phyloP scores from a whole-genome alignment of 495 filamentous ascomycete species.

The Xylaria palmicola region DNA sequence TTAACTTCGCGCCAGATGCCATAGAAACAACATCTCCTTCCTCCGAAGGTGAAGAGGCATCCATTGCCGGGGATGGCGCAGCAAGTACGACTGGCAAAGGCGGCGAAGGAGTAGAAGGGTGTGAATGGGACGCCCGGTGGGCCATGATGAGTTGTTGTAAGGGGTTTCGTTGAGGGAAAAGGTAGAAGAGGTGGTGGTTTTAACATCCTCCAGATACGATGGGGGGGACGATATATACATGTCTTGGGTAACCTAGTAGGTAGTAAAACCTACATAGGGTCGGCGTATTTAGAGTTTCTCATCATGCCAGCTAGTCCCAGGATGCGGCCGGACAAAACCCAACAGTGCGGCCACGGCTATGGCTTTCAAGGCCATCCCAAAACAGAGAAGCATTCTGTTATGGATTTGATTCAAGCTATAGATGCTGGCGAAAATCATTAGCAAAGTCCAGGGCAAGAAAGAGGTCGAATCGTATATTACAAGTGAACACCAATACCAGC shows the following conservation, averaged over 20 bases:
- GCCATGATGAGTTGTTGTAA: not conserved
- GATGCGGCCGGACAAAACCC: not conserved
- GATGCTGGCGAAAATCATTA: not conserved
- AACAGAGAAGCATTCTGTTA: too few relatives aligned
- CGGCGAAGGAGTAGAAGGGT: too few relatives aligned
- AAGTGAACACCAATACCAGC: not conserved
- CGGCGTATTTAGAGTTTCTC: constrained; percentile 4
- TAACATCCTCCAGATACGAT: not conserved
- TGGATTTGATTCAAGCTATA: not conserved
- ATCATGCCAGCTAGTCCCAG: not conserved
- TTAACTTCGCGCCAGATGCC: not conserved
- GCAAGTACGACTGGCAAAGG: too few relatives aligned
- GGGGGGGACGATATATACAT: constrained; percentile 1
- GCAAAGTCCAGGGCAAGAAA: not conserved
- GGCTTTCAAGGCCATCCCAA: too few relatives aligned
- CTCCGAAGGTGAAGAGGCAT: not conserved
- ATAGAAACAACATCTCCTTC: not conserved
- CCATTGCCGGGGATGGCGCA: not conserved
- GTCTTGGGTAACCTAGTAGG: not conserved
- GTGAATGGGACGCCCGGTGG: too few relatives aligned
- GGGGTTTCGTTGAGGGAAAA: not conserved
- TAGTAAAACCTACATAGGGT: not conserved
- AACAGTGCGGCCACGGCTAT: not conserved
- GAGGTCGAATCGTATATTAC: not conserved
- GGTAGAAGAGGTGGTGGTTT: not conserved